Base-by-base conservation (phyloP, 441 rosid genomes). In the Macaranga tanarius region DNA sequence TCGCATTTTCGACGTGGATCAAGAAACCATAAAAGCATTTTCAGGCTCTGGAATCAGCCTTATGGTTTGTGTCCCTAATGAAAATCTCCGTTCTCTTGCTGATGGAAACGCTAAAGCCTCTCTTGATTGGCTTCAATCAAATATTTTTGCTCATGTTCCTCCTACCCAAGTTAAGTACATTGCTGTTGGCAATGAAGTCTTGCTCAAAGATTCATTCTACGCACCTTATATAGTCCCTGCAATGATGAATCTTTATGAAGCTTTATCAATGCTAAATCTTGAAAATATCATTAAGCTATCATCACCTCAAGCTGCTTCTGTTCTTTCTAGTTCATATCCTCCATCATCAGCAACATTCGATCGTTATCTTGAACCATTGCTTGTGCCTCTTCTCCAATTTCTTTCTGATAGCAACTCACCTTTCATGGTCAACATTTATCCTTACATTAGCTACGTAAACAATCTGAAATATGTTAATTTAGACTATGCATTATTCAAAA, bases 141-240 rank as follows among this genome's bases (percentile, higher is more conserved):
- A 79, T 65, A 62, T 84, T 51, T 65, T 86, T 71, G 56, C 78
- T 16, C 59, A 83, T 69, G 73, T 83, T 67, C 65, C 78, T 0
- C 42, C 85, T 1, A 13, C 13, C n/a, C 82, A 83, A 79, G 71
- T 86, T 60, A 82, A 73, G 11, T 81, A 81, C 72, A 80, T 84
- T 13, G 83, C 85, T 0, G 85, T 86, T 52, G 88, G 88, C 10
- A 84, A 84, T 38, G 90, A 86, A 78, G 79, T 84, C 48, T 75
- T 81, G 73, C 78, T 81, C 10, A 77, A 75, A 73, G 83, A 86
- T 40, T 75, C 85, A 0, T 75, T 57, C 65, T 79, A 81, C 61
- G 50, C 84, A 54, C 82, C 77, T 5, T 65, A 71, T 17, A 55
- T 84, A 8, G 82, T 84, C 0, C 85, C 83, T 2, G 78, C 88